Base-by-base conservation (phyloP, 805 yeast genomes). In the Candida yuanshanica region DNA sequence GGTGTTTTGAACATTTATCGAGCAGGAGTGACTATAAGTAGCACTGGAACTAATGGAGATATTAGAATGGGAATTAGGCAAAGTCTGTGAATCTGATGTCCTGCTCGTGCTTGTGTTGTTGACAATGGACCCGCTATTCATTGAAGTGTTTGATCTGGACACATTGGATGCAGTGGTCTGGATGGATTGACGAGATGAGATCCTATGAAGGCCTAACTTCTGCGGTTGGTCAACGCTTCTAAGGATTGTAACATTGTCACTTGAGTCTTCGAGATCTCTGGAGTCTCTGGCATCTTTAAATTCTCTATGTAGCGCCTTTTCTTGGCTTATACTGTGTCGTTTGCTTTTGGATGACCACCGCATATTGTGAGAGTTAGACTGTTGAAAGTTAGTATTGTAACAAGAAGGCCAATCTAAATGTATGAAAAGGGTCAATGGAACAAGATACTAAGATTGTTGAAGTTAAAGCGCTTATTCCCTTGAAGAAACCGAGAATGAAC, bases 291-390 rank as follows among this genome's bases (percentile, higher is more conserved):
- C n/a, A n/a, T n/a, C n/a, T n/a, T n/a, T n/a, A n/a, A n/a, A n/a
- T n/a, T 20, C 35, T 33, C n/a, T n/a, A n/a, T n/a, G n/a, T n/a
- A 7, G 8, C 6, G 38, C 9, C 17, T 48, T 48, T 20, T 53
- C 54, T 29, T 47, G 48, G 20, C 53, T 33, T 14, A 54, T 42
- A 36, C 56, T 51, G 38, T 54, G 47, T 34, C 59, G 54, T 39
- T 54, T 54, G 20, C 49, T 50, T 39, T 52, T 46, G 20, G 53
- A 44, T 16, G 51, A 47, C 55, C 68, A 56, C 43, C 64, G 57
- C 59, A 65, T 65, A 46, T 34, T 38, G 27, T 20, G 12, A 11
- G 31, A 10, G 8, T 27, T 27, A 18, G 31, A n/a, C 17, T 14
- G 31, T 5, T 8, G 4, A 5, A 27, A 7, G 31, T 27, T 27